A percentile compares a stretch with the other conserved stretches of the same genome.
Evolutionary conservation across 2,329 filamentous ascomycete genomes (phyloP).

Genomic region (Penicillium verrucosum): DNA sequence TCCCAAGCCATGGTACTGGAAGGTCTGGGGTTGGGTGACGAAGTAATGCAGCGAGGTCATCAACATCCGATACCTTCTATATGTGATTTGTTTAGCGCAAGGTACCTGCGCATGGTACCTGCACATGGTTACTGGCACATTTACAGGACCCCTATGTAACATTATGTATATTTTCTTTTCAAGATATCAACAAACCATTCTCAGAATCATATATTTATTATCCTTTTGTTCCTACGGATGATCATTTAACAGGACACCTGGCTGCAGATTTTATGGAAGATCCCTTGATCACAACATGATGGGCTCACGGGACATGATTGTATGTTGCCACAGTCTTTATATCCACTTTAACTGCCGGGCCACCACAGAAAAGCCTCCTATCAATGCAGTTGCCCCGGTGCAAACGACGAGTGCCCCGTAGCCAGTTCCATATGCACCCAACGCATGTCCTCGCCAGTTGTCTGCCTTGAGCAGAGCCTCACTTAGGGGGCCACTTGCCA

Average conservation of each 20-base stretch:
- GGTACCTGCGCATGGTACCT: not conserved
- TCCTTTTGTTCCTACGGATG: not conserved
- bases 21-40: conserved; percentile 25
- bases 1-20: conserved; percentile 27
- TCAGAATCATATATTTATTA: not conserved
- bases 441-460: conserved; percentile 10
- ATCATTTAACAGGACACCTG: not conserved
- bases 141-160: not conserved
- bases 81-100: not conserved
- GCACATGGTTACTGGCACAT: not conserved
- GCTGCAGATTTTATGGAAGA: too few species aligned
- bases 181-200: not conserved
- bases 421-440: conserved; percentile 19
- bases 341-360: conserved; percentile 17
- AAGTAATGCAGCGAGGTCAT: conserved; percentile 5
- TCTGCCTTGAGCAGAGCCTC: conserved; percentile 19
- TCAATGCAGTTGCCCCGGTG: conserved; percentile 18
- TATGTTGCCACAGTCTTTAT: not conserved
- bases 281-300: not conserved
- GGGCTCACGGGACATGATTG: not conserved
- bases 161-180: not conserved
- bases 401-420: conserved; percentile 20
- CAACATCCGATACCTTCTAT: not conserved
- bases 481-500: conserved; percentile 21
- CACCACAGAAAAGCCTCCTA: conserved; percentile 17